Base-by-base conservation (phyloP, 495 filamentous ascomycete species). In the Articulospora tetracladia region DNA sequence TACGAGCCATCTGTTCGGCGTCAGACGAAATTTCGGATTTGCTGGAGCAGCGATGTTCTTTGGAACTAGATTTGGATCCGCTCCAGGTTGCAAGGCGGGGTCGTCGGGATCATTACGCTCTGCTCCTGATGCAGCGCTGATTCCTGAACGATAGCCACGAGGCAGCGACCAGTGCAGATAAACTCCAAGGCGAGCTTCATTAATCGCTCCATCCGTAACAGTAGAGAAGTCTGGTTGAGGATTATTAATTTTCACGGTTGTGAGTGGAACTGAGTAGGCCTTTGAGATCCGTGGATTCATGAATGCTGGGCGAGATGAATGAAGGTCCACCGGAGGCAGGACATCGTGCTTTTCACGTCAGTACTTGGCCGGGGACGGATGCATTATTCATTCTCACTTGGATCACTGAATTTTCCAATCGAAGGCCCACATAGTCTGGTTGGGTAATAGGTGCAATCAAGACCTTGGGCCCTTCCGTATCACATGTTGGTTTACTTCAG, bases 91-190 rank as follows among this genome's bases (percentile, higher is more conserved):
- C 17, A 44, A 44, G 10, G 39, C 39, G 10, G 39, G 39, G 39
- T 44, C 39, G n/a, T 44, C 39, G 4, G 47, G 25, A 50, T 50
- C 47, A 10, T 50, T 50, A 2, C 47, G 8, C 10, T 50, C 47
- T 12, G 47, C 47, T 50, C 47, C 47, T 12, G 47, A 50, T 8
- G 61, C 47, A 28, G 15, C 30, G 8, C 27, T 27, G 15, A 46
- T 23, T 7, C 76, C 79, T 0, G 63, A 25, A 0, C 80, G 72
- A 54, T 79, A 83, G 12, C 68, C 8, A 0, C 70, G 72, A 0
- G 82, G 82, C 0, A 85, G n/a, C 1, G 59, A 73, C 82, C 81
- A 85, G 60, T 79, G 74, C 0, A 85, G 17, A 56, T 84, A 83
- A 3, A 83, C 79, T 0, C 82, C 82, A 1, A 69, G 50, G 1